Conservation (phyloP, 164 flowering plant genomes). For the Nymphaea thermarum region DNA sequence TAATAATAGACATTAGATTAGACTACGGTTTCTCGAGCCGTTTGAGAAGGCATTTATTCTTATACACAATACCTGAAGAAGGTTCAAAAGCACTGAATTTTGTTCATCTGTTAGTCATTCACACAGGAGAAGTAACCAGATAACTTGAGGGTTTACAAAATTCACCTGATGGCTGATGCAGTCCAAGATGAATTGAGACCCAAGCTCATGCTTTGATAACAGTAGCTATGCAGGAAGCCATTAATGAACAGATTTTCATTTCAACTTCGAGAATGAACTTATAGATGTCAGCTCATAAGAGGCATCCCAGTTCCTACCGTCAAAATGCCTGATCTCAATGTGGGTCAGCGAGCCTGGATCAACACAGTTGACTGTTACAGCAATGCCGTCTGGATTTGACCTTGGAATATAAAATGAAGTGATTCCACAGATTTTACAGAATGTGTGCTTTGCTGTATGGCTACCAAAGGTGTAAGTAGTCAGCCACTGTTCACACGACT, state of each 20-base stretch:
- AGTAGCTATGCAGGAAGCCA: too few relatives aligned
- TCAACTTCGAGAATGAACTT: conserved; percentile 40
- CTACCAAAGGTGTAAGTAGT: conserved; percentile 87
- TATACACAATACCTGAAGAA: too few relatives aligned
- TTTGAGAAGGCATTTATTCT: too few relatives aligned
- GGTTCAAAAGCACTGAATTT: too few relatives aligned
- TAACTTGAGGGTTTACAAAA: too few relatives aligned
- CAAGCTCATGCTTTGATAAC: too few relatives aligned
- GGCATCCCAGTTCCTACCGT: conserved; percentile 73
- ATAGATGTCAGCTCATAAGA: conserved; percentile 34
- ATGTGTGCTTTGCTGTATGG: conserved; percentile 76
- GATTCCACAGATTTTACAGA: conserved; percentile 85
- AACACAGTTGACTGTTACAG: conserved; percentile 51
- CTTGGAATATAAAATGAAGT: conserved; percentile 77
- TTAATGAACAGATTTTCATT: not conserved
- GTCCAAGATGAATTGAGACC: too few relatives aligned
- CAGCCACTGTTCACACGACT: conserved; percentile 36
- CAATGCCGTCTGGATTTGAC: conserved; percentile 77
- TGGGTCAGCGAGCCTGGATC: conserved; percentile 65
- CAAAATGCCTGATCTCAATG: conserved; percentile 51
- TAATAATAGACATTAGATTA: too few relatives aligned
- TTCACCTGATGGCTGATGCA: too few relatives aligned
- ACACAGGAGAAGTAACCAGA: too few relatives aligned
- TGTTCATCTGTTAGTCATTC: too few relatives aligned
- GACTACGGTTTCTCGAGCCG: too few relatives aligned